Base-by-base conservation (phyloP, 106 monocot species). In the Dioscorea dumetorum region DNA sequence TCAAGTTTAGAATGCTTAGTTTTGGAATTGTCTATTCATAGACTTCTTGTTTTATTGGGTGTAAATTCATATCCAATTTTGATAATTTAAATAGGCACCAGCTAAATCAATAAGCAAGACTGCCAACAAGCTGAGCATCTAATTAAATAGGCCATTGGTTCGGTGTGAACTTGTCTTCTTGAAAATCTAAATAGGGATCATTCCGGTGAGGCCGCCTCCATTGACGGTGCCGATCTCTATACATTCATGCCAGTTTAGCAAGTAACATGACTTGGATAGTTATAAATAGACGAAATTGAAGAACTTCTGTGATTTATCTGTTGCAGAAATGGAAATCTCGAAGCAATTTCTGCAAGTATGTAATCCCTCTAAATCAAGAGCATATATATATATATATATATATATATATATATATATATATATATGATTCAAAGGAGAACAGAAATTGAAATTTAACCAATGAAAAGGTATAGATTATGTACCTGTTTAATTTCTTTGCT, bases 401-500 rank as follows among this genome's bases (percentile, higher is more conserved):
- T n/a, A n/a, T n/a, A n/a, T n/a, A n/a, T n/a, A n/a, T n/a, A n/a
- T n/a, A n/a, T n/a, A n/a, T 28, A 1, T 28, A 41, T 8, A 41
- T 41, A 41, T 41, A 10, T 41, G 41, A 41, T 6, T 41, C 6
- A 41, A 10, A 41, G 6, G 41, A 41, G 41, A 41, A 41, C 0
- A 41, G 6, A 8, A 41, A 8, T 41, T 41, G 41, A 8, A 41
- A 41, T 41, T 41, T 10, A 41, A 34, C n/a, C 34, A 34, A 4
- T 34, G 34, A 34, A 41, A 41, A 6, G 0, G 6, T 10, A 41
- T 34, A 41, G 41, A 41, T 41, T 41, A 41, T 41, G 10, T 69
- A 73, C 62, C 69, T 79, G 79, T 54, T n/a, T n/a, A n/a, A n/a
- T n/a, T 73, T 62, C 41, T 73, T 79, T 24, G 79, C 73, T 5